A percentile compares a stretch with the other conserved stretches of the same genome.
These are phyloP conservation scores for Trichosphaerium sp. DNA, from an alignment of 78 protist genomes.

Conservation along the genomic window DNA sequence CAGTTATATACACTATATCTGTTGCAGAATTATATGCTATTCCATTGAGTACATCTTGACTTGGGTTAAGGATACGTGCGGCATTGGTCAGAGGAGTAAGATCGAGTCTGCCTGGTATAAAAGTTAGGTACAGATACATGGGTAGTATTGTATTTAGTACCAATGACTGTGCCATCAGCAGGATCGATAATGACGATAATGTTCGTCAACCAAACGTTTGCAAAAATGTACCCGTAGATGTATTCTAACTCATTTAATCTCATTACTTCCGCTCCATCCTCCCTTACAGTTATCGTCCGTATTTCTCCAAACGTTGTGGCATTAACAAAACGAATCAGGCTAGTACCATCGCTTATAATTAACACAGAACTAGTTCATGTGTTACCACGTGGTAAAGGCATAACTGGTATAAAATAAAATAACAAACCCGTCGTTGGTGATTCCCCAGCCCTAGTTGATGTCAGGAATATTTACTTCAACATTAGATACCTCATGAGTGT, in stretches of 20 bases:
- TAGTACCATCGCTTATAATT: not conserved
- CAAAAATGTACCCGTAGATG: not conserved
- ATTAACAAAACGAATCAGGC: not conserved
- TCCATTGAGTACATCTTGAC: not conserved
- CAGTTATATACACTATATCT: not conserved
- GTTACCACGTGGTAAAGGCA: too few relatives aligned
- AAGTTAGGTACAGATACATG: too few relatives aligned
- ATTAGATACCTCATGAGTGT: not conserved
- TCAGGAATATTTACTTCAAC: not conserved
- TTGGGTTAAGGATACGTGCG: too few relatives aligned
- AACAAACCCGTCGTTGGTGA: not conserved
- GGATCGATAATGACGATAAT: not conserved
- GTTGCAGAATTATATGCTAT: not conserved
- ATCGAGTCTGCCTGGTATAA: too few relatives aligned
- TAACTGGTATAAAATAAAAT: too few relatives aligned
- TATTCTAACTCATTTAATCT: not conserved
- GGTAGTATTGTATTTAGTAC: too few relatives aligned
- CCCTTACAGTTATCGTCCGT: not conserved
- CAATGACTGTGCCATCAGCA: not conserved
- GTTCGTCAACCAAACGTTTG: constrained; percentile 1
- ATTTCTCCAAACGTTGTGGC: not conserved
- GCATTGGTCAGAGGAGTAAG: too few relatives aligned
- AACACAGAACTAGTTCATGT: not conserved
- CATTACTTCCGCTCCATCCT: not conserved
- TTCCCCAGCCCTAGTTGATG: not conserved